Conservation (phyloP, 2,329 filamentous ascomycete species). For the Verticillium nubilum region DNA sequence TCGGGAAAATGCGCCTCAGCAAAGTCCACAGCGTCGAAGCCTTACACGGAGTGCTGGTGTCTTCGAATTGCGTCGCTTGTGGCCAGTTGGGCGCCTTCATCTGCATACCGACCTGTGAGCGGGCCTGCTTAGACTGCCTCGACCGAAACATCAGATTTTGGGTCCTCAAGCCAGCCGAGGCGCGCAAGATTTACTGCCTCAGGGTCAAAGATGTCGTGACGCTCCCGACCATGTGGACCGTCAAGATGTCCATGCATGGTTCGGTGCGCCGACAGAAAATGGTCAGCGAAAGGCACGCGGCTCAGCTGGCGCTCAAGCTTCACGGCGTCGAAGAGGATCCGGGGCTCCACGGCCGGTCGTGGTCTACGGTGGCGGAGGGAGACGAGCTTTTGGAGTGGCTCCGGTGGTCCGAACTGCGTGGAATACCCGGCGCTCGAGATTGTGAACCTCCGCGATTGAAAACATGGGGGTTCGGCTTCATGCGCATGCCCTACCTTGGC, state of each 20-base stretch:
- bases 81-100: slow-evolving; percentile 21
- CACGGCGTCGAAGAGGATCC: neutral
- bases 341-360: slow-evolving; percentile 19
- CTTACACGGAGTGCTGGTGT: slow-evolving; percentile 15
- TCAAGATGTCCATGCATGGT: slow-evolving; percentile 3
- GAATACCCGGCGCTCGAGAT: neutral
- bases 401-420: neutral
- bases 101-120: slow-evolving; percentile 23
- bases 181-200: slow-evolving; percentile 17
- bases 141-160: slow-evolving; percentile 17
- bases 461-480: neutral
- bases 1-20: slow-evolving; percentile 17
- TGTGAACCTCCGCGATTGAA: no score
- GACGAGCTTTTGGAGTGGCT: neutral
- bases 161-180: slow-evolving; percentile 13
- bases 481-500: neutral
- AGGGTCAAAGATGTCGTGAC: slow-evolving; percentile 11
- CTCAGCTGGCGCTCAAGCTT: slow-evolving; percentile 20
- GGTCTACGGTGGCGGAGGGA: slow-evolving; percentile 22
- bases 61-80: slow-evolving; percentile 20
- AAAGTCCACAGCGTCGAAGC: slow-evolving; percentile 13
- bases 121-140: slow-evolving; percentile 23
- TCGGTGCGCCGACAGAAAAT: neutral
- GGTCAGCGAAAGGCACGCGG: slow-evolving; percentile 24
- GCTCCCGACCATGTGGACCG: slow-evolving; percentile 13